Base-by-base conservation (phyloP, 2,329 filamentous ascomycete genomes). In the Hypocrella siamensis region DNA sequence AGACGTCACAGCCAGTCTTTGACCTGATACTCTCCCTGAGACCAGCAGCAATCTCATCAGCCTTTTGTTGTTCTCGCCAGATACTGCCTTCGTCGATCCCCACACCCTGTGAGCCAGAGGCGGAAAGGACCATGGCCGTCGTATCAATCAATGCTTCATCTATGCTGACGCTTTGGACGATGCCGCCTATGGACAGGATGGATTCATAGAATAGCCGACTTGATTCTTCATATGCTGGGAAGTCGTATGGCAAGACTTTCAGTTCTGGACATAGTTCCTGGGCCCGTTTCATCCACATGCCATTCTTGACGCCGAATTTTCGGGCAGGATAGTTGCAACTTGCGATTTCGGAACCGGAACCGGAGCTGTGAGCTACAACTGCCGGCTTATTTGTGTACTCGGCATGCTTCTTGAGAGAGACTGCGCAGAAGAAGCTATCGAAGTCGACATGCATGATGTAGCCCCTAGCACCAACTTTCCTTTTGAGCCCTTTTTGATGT, bases 221-320 rank as follows among this genome's bases (percentile, higher is more conserved):
- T 1, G 86, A 84, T 37, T 86, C 79, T 59, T 98, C 90, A 43
- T 98, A 98, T 0, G 76, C 88, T 2, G 81, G 78, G 47, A 96
- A 98, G 47, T 98, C 86, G 45, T 98, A 98, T 0, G 86, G 82
- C n/a, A 98, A 51, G 2, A 96, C 76, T 42, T 92, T 85, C 14
- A 98, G 61, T 16, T 84, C 73, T 1, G 88, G 78, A 47, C 85
- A 98, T 14, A 90, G 53, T 42, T 90, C 78, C 36, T 79, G 64
- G 0, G 90, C 90, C 21, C 70, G 67, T 50, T 88, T 92, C 88
- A 98, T 96, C 90, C 92, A 98, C 90, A 96, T 98, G 24, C 92
- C 92, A 43, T 98, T 98, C 49, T 86, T 93, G 33, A 98, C 67
- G 1, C 88, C 88, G 43, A 77, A 90, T 19, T 71, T 67, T 24